A percentile compares a stretch with the other conserved stretches of the same genome.
Evolutionary conservation across 2,329 filamentous ascomycete species (phyloP).

Genomic region (Thielaviopsis euricoi): DNA sequence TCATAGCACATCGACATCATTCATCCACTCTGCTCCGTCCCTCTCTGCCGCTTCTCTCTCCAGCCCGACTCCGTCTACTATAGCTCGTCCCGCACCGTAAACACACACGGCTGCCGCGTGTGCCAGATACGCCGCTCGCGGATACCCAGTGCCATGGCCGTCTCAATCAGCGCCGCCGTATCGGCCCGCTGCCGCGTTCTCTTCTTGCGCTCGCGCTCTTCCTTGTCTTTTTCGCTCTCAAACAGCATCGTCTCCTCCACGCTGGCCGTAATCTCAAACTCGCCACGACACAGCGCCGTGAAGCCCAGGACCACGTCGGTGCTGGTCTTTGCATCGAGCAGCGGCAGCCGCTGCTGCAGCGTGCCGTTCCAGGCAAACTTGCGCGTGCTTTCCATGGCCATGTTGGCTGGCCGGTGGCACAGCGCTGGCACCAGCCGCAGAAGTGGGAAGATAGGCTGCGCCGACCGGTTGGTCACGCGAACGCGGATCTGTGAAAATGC

Average conservation of each 20-base stretch:
- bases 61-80: constrained; percentile 5
- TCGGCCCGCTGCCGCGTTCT: constrained; percentile 28
- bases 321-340: constrained; percentile 41
- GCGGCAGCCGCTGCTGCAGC: constrained; percentile 55
- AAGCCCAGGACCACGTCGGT: constrained; percentile 50
- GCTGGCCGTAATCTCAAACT: constrained; percentile 65
- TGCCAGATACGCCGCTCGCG: constrained; percentile 50
- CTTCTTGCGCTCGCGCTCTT: constrained; percentile 15
- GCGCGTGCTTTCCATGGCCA: constrained; percentile 66
- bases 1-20: neutral
- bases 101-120: constrained; percentile 36
- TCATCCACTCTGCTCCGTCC: neutral
- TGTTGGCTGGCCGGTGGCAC: constrained; percentile 51
- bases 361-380: constrained; percentile 76
- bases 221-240: constrained; percentile 19
- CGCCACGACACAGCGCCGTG: constrained; percentile 59
- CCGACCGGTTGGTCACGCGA: constrained; percentile 58
- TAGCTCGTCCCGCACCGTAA: constrained; percentile 33
- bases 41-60: constrained; percentile 3
- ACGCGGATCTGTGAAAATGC: constrained; percentile 53
- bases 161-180: constrained; percentile 37
- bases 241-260: constrained; percentile 62
- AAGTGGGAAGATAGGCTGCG: constrained; percentile 49
- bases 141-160: constrained; percentile 36
- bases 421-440: constrained; percentile 64